phyloP scores from a whole-genome alignment of 2,329 filamentous ascomycete species.

The Hypoxylon sp. region DNA sequence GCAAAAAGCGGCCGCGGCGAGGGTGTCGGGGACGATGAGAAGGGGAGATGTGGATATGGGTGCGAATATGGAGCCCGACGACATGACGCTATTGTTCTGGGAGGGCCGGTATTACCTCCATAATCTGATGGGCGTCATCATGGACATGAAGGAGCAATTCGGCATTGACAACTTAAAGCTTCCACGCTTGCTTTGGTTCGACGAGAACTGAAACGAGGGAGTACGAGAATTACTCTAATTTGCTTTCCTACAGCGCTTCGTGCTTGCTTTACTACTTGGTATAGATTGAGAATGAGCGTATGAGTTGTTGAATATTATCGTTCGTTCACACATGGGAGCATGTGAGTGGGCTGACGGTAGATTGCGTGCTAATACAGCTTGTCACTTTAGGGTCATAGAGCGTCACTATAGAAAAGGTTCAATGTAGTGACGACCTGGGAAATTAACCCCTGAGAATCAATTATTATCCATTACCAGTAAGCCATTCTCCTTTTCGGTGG shows the following conservation, averaged over 20 bases:
- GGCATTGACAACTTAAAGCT: conserved; percentile 29
- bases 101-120: conserved; percentile 36
- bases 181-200: conserved; percentile 22
- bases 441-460: background rate
- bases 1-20: conserved; percentile 23
- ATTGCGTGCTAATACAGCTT: background rate
- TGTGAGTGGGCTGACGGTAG: background rate
- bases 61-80: background rate
- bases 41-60: background rate
- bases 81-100: conserved; percentile 30
- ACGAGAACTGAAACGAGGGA: conserved; percentile 10
- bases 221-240: background rate
- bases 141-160: conserved; percentile 37
- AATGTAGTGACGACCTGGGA: background rate
- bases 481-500: background rate
- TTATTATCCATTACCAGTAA: background rate
- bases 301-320: background rate
- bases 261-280: conserved; percentile 5
- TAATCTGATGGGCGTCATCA: conserved; percentile 30
- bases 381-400: background rate
- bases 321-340: background rate
- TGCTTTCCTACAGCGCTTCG: conserved; percentile 21
- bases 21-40: background rate
- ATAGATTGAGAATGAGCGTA: conserved; percentile 24
- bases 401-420: background rate